Conservation (phyloP, 2,329 filamentous ascomycete species). For the Venturia carpophila region DNA sequence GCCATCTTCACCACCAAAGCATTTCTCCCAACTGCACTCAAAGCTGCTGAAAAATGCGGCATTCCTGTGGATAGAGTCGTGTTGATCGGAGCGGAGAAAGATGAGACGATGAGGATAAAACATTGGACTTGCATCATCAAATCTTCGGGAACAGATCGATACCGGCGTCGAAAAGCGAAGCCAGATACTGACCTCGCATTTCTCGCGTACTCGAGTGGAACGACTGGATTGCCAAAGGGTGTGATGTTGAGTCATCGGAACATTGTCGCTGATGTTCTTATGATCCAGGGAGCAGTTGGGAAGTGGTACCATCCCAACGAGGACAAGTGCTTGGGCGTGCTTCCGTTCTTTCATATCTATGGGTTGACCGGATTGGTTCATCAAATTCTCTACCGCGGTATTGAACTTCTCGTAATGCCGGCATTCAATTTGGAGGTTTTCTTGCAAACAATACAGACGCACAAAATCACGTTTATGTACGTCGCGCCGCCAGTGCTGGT, state of each 20-base stretch:
- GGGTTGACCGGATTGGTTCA: constrained; percentile 63
- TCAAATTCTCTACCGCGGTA: constrained; percentile 57
- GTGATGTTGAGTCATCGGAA: constrained; percentile 81
- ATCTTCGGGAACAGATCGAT: constrained; percentile 51
- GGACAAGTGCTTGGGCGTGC: constrained; percentile 19
- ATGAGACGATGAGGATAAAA: constrained; percentile 51
- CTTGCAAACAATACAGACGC: constrained; percentile 66
- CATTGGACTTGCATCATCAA: constrained; percentile 68
- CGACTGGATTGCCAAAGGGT: constrained; percentile 84
- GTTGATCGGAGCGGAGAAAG: constrained; percentile 62
- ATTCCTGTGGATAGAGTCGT: constrained; percentile 66
- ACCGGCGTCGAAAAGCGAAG: constrained; percentile 55
- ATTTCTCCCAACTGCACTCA: constrained; percentile 55
- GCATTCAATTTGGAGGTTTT: constrained; percentile 77
- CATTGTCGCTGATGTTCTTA: constrained; percentile 56
- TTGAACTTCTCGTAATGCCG: constrained; percentile 61
- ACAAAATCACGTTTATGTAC: constrained; percentile 69
- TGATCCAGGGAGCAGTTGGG: constrained; percentile 50
- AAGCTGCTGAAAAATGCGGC: constrained; percentile 62
- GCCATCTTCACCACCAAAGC: constrained; percentile 59
- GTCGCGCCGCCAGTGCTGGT: constrained; percentile 81
- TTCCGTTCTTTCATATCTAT: constrained; percentile 20
- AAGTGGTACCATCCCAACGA: constrained; percentile 11
- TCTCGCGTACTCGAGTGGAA: constrained; percentile 82
- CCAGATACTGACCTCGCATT: constrained; percentile 70